Conservation (phyloP, 2,329 filamentous ascomycete species). For the Penicillium sp. region DNA sequence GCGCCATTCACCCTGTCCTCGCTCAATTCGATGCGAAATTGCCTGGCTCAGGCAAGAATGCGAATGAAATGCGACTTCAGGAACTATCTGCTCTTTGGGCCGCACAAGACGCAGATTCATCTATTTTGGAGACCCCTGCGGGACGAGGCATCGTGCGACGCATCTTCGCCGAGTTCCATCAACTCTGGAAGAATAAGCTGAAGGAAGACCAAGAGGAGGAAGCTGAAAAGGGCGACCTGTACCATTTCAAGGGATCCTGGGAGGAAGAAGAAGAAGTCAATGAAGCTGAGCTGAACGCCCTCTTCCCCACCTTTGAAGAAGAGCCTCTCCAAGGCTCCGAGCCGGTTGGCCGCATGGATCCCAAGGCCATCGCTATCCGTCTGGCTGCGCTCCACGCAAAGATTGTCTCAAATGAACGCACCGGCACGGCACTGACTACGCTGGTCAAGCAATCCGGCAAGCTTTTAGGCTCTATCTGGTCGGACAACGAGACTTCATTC, state of each 20-base stretch:
- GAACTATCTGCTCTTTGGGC: constrained; percentile 39
- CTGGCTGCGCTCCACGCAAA: constrained; percentile 62
- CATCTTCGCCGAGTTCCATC: constrained; percentile 72
- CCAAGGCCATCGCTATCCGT: constrained; percentile 60
- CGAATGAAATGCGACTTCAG: constrained; percentile 40
- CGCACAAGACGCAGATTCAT: constrained; percentile 36
- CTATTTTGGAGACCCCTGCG: constrained; percentile 40
- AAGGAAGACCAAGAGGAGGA: constrained; percentile 74
- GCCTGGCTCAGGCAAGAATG: constrained; percentile 24
- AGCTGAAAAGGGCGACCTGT: constrained; percentile 73
- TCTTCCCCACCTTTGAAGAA: constrained; percentile 79
- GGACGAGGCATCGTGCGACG: constrained; percentile 62
- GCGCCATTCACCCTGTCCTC: constrained; percentile 24
- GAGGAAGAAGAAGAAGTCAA: constrained; percentile 76
- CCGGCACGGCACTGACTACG: constrained; percentile 31
- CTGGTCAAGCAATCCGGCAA: constrained; percentile 39
- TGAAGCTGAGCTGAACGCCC: constrained; percentile 71
- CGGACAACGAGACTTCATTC: constrained; percentile 22
- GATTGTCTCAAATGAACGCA: constrained; percentile 40
- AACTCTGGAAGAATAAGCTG: constrained; percentile 77
- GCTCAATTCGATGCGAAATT: constrained; percentile 3
- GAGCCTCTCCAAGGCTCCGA: constrained; percentile 45
- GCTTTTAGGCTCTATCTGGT: constrained; percentile 39
- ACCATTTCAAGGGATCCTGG: constrained; percentile 76
- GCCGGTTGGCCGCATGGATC: constrained; percentile 36